These are phyloP conservation scores for Gossypium arboreum DNA, from an alignment of 345 rosid species.

Conservation along the genomic window DNA sequence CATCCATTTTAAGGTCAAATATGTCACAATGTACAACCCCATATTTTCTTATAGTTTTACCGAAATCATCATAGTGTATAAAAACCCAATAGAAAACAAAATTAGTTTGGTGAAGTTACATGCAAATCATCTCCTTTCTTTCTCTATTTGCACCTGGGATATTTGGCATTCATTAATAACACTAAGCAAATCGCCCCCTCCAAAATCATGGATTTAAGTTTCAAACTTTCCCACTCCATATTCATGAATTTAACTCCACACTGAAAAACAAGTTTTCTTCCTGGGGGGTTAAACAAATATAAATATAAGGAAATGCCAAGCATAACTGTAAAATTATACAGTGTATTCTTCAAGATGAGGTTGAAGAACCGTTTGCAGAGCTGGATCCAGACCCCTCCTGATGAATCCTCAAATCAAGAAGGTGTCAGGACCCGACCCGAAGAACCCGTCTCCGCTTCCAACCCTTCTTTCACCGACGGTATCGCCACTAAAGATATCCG, in stretches of 20 bases:
- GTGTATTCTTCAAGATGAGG: slow-evolving; percentile 89
- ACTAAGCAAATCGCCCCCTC: no score
- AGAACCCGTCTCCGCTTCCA: slow-evolving; percentile 63
- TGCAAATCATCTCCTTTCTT: not conserved
- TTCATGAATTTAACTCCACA: slow-evolving; percentile 18
- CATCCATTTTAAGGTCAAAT: not conserved
- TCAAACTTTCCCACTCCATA: not conserved
- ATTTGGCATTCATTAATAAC: no score
- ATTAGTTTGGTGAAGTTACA: not conserved
- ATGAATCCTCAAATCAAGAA: slow-evolving; percentile 42
- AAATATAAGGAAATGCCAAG: slow-evolving; percentile 56
- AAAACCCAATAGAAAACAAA: not conserved
- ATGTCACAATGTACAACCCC: not conserved
- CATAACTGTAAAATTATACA: slow-evolving; percentile 75
- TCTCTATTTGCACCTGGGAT: not conserved
- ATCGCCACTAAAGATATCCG: slow-evolving; percentile 95
- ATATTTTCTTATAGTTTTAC: not conserved
- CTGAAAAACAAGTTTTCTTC: not conserved
- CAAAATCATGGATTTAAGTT: no score
- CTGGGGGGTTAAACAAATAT: not conserved
- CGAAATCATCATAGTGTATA: no score
- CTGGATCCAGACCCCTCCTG: slow-evolving; percentile 52
- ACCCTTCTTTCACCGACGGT: slow-evolving; percentile 45
- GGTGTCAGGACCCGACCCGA: slow-evolving; percentile 81
- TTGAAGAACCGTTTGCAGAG: slow-evolving; percentile 74